These are phyloP conservation scores for Gigaspora rosea DNA, from an alignment of 192 early-diverging fungal genomes.

Conservation along the genomic window DNA sequence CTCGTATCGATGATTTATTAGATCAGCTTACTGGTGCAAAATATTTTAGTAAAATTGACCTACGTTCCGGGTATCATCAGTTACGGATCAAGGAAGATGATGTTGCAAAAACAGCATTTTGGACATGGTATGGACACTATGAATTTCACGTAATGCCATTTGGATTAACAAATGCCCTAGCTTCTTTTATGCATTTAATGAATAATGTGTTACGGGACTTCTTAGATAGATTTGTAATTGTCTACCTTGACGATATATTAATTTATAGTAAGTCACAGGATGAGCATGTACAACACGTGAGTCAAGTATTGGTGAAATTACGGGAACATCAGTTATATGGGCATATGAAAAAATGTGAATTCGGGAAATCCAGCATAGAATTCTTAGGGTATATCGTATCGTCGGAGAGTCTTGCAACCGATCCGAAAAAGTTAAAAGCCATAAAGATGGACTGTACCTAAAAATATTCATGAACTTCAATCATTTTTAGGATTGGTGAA, in stretches of 20 bases:
- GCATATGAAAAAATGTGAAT: conserved; percentile 35
- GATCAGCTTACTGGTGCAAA: too few relatives aligned
- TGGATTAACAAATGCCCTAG: too few relatives aligned
- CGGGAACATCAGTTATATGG: conserved; percentile 25
- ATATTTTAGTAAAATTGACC: conserved; percentile 55
- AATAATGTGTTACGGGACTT: too few relatives aligned
- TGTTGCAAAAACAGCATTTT: conserved; percentile 40
- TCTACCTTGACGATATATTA: conserved; percentile 48
- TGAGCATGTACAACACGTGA: conserved; percentile 37
- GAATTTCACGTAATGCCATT: too few relatives aligned
- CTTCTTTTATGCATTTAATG: too few relatives aligned
- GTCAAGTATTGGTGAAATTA: conserved; percentile 27
- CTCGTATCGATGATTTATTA: too few relatives aligned
- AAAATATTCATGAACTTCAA: too few relatives aligned
- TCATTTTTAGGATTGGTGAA: conserved; percentile 42
- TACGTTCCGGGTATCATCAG: conserved; percentile 47
- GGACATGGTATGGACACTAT: too few relatives aligned
- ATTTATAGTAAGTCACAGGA: conserved; percentile 38
- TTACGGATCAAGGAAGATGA: conserved; percentile 42
- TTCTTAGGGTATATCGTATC: conserved; percentile 39
- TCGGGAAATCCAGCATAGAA: conserved; percentile 34
- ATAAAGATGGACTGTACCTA: too few relatives aligned
- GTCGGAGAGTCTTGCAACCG: conserved; percentile 25
- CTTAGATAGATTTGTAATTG: too few relatives aligned
- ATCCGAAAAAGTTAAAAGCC: too few relatives aligned